Evolutionary conservation across 2,329 filamentous ascomycete genomes (phyloP).

Genomic region (Anthostomella pinea): DNA sequence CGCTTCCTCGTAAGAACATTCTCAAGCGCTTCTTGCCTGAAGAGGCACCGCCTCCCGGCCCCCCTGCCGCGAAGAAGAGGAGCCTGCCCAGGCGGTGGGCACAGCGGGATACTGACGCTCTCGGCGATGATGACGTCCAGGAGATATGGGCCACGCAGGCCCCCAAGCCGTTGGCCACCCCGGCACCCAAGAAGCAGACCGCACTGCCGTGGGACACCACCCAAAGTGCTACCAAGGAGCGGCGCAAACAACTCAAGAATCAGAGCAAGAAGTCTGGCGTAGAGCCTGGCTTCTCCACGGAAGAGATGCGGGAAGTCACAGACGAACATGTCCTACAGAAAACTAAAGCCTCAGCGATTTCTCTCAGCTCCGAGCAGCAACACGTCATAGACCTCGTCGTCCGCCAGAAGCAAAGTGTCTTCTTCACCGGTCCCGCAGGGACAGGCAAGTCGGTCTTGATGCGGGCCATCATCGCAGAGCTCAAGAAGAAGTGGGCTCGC

Average conservation of each 20-base stretch:
- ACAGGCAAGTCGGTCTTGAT: slow-evolving; percentile 97
- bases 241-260: slow-evolving; percentile 70
- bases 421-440: slow-evolving; percentile 95
- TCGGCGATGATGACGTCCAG: no score
- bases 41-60: slow-evolving; percentile 24
- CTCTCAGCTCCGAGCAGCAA: slow-evolving; percentile 81
- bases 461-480: slow-evolving; percentile 79
- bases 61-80: slow-evolving; percentile 55
- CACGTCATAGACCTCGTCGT: slow-evolving; percentile 81
- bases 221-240: slow-evolving; percentile 71
- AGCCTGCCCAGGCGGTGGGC: slow-evolving; percentile 55
- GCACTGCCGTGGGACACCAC: slow-evolving; percentile 67
- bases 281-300: slow-evolving; percentile 39
- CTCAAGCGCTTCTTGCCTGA: slow-evolving; percentile 43
- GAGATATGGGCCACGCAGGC: slow-evolving; percentile 13
- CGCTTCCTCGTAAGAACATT: slow-evolving; percentile 23
- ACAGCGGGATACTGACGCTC: slow-evolving; percentile 29
- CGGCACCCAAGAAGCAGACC: slow-evolving; percentile 34
- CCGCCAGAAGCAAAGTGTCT: slow-evolving; percentile 79
- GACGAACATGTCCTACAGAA: slow-evolving; percentile 29
- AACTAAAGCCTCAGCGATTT: slow-evolving; percentile 53
- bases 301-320: slow-evolving; percentile 44
- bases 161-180: slow-evolving; percentile 32
- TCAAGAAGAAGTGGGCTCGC: slow-evolving; percentile 71
- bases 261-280: slow-evolving; percentile 50